Evolutionary conservation across 192 early-diverging fungal genomes (phyloP).

Genomic region (Endogone sp.): DNA sequence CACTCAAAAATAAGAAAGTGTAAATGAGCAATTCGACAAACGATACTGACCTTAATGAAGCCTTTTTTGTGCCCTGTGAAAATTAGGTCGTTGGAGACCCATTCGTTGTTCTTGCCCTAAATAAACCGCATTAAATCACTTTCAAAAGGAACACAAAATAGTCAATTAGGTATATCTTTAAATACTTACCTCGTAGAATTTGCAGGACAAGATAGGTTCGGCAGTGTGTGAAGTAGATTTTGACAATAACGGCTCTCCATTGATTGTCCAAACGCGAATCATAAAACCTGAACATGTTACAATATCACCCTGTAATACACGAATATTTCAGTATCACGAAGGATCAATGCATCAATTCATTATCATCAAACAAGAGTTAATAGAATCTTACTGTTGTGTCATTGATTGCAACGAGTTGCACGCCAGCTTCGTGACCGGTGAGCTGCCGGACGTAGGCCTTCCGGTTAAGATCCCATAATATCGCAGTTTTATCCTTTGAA

Average conservation of each 20-base stretch:
- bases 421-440: conserved; percentile 42
- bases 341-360: not conserved
- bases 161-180: too few species aligned
- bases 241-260: conserved; percentile 56
- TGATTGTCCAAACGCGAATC: conserved; percentile 59
- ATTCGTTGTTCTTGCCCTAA: conserved; percentile 40
- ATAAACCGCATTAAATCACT: not conserved
- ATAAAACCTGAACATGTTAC: conserved; percentile 51
- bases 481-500: conserved; percentile 52
- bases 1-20: too few species aligned
- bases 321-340: too few species aligned
- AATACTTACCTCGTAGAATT: conserved; percentile 47
- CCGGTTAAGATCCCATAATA: conserved; percentile 66
- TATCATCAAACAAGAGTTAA: not conserved
- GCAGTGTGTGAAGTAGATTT: conserved; percentile 42
- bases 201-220: conserved; percentile 49
- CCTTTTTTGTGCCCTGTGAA: conserved; percentile 58
- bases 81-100: conserved; percentile 41
- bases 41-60: conserved; percentile 40
- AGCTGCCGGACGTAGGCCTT: conserved; percentile 58
- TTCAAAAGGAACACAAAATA: not conserved
- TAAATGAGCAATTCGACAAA: too few species aligned
- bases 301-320: conserved; percentile 49
- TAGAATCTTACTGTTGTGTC: conserved; percentile 53
- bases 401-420: conserved; percentile 49